Base-by-base conservation (phyloP, 176 grass and related monocot species). In the Oryza glumipatula region DNA sequence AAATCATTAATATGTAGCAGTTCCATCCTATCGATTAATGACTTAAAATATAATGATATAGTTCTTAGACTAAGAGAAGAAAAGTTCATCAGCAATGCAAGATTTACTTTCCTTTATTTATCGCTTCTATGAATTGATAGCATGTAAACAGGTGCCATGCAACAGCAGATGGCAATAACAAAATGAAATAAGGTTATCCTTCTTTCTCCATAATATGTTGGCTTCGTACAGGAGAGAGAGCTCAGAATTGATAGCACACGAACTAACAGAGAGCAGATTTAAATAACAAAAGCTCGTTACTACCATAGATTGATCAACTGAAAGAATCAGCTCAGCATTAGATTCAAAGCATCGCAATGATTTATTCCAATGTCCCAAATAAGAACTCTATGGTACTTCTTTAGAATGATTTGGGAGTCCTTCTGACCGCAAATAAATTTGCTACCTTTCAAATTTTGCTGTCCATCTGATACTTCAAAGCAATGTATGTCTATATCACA, bases 131-230 rank as follows among this genome's bases (percentile, higher is more conserved):
- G 63, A 21, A 88, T 61, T 72, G 36, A 61, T 45, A 80, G 19
- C 48, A 74, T 51, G 61, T 21, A 74, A 76, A 12, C 54, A 80
- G 5, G 28, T n/a, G 13, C 7, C 12, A 70, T 61, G 39, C 48
- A 16, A 66, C 7, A 71, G 65, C 7, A 81, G 11, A 74, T 45
- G 26, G 65, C 14, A 1, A 76, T 35, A 65, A 65, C 28, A 81
- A n/a, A 76, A 70, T 48, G 5, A 70, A 83, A 76, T 43, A 15
- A 78, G 46, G 47, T 51, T 10, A 14, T 72, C 77, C 74, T 83
- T 65, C n/a, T 19, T 36, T 41, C 68, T 73, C 56, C 13, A 38
- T 48, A 73, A 65, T 73, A 73, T 80, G 21, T 72, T 46, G 39
- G 9, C 0, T 36, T 35, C 22, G 5, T 49, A 65, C 24, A 51